These are phyloP conservation scores for Colletotrichum horii DNA, from an alignment of 2,329 filamentous ascomycete species.

Conservation along the genomic window DNA sequence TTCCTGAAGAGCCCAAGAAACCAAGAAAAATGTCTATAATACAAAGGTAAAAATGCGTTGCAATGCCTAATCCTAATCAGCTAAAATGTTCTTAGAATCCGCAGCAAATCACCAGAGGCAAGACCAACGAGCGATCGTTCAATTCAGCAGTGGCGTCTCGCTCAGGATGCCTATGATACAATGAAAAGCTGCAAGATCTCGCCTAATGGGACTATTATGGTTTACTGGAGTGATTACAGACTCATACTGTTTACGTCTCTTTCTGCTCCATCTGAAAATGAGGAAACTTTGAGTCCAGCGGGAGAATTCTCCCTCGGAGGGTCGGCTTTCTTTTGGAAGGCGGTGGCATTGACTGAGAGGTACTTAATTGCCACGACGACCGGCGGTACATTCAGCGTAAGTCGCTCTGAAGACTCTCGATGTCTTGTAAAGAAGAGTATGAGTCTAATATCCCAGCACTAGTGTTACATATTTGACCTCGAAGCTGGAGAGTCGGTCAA, in stretches of 20 bases:
- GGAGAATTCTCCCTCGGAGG: background rate
- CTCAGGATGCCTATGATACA: background rate
- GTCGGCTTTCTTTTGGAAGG: background rate
- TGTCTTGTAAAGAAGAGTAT: accelerated
- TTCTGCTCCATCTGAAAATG: background rate
- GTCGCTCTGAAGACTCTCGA: accelerated
- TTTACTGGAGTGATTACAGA: background rate
- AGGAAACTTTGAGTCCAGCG: background rate
- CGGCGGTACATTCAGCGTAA: background rate
- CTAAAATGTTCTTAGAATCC: background rate
- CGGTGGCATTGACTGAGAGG: background rate
- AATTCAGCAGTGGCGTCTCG: background rate
- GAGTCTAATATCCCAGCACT: background rate
- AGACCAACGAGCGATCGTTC: background rate
- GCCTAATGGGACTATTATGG: background rate
- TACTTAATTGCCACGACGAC: background rate
- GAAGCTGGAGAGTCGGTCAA: background rate
- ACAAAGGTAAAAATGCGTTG: background rate
- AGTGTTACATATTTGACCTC: background rate
- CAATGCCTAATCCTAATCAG: background rate
- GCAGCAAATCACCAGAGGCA: background rate
- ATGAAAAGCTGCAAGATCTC: background rate
- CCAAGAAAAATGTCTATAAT: background rate
- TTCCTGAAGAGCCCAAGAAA: background rate
- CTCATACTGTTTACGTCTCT: background rate